Evolutionary conservation across 768 basidiomycete species (phyloP), one percentile per base, ranked within the genome.

Genomic region (Mycena sanguinolenta): DNA sequence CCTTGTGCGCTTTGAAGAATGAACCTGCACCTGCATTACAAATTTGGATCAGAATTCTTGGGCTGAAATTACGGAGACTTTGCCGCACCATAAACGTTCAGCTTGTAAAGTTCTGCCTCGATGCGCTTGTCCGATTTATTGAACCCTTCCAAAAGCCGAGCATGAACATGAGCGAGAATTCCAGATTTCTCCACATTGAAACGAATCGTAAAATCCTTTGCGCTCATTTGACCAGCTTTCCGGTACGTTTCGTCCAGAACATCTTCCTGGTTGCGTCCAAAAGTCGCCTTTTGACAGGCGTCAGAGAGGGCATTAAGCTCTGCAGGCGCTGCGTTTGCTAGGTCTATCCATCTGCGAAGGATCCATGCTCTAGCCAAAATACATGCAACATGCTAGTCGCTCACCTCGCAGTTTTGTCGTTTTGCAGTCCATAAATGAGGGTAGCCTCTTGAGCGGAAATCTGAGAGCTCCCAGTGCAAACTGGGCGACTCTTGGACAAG

Each of bases 1-100:
- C 86, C 38, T 79, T 76, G 69, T 85, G 86, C 7, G 82, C 50
- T 67, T 83, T 83, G 77, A 85, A 86, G 67, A 83, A 86, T 1
- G 77, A 78, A 19, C 75, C 82, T 54, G 76, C 57, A 10, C 75
- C 80, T 81, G 7, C 13, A 30, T 13, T 32, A 4, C n/a, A 16
- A 8, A 16, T 58, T 8, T 32, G n/a, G 23, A 16, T 12, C 19
- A 13, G 27, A 30, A 2, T n/a, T 10, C 13, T n/a, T n/a, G n/a
- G n/a, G 28, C 9, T n/a, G 3, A 21, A 32, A 39, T 14, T 17
- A 10, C n/a, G n/a, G 17, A 27, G 2, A 13, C 16, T 34, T 4
- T 34, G 32, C 14, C 17, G 25, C 58, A 83, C 84, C 77, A 53
- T 84, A 83, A 1, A 84, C 78, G 52, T 84, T 83, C 57, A 84